Conservation (phyloP, 306 rosid genomes). For the Adenanthera pavonina region DNA sequence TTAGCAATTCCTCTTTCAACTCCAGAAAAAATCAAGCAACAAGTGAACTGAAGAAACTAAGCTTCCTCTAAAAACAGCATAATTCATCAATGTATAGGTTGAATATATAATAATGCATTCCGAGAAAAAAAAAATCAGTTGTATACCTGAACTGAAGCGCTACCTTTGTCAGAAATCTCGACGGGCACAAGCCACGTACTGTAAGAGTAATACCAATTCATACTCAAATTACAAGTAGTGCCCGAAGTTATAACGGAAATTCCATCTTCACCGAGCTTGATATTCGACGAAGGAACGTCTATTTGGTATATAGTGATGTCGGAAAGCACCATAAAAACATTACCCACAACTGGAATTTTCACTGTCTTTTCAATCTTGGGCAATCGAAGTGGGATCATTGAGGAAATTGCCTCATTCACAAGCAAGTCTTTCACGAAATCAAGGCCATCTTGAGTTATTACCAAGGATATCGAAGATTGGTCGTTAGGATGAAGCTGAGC, state of each 20-base stretch:
- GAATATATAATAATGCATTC: background rate
- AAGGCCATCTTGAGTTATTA: constrained; percentile 75
- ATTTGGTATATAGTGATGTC: constrained; percentile 66
- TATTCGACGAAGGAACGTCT: constrained; percentile 63
- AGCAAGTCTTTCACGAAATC: constrained; percentile 77
- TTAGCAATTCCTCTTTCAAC: constrained; percentile 24
- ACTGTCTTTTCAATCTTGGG: constrained; percentile 59
- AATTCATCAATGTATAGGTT: constrained; percentile 17
- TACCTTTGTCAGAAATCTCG: constrained; percentile 68
- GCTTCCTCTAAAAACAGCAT: constrained; percentile 1
- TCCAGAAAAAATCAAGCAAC: constrained; percentile 22
- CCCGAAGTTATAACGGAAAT: constrained; percentile 67
- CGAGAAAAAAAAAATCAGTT: background rate
- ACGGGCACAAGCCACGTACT: constrained; percentile 77
- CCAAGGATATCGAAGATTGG: constrained; percentile 62
- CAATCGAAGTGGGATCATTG: constrained; percentile 66
- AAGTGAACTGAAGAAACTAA: constrained; percentile 27
- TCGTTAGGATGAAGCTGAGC: constrained; percentile 51
- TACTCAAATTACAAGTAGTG: constrained; percentile 73
- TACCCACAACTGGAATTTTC: constrained; percentile 75
- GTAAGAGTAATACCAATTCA: constrained; percentile 80
- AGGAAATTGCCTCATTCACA: constrained; percentile 63
- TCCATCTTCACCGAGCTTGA: constrained; percentile 66
- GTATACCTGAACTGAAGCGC: constrained; percentile 82
- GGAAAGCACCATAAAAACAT: constrained; percentile 60